Conservation (phyloP, 371 early-diverging fungal genomes). For the Mucor saturninus region DNA sequence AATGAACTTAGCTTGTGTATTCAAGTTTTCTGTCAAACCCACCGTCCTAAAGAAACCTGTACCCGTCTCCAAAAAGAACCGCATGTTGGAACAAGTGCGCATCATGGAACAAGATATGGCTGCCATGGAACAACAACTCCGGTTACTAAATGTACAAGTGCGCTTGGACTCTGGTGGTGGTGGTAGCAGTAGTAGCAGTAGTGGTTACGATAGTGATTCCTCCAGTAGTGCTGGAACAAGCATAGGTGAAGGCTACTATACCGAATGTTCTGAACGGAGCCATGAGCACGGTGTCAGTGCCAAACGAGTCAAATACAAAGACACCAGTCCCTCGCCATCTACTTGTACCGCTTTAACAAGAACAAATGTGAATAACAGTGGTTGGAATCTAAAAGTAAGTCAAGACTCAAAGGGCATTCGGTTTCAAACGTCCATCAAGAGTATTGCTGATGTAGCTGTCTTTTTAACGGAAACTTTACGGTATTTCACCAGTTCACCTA, state of each 20-base stretch:
- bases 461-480: slow-evolving; percentile 31
- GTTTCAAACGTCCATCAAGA: slow-evolving; percentile 40
- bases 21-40: slow-evolving; percentile 45
- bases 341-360: neutral
- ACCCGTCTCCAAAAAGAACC: slow-evolving; percentile 38
- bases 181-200: slow-evolving; percentile 1
- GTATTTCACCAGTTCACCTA: slow-evolving; percentile 29
- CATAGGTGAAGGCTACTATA: too few relatives aligned
- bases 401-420: slow-evolving; percentile 29
- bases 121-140: slow-evolving; percentile 35
- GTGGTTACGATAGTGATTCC: neutral
- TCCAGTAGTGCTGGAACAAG: too few relatives aligned
- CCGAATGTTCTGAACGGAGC: slow-evolving; percentile 17
- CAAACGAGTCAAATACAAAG: slow-evolving; percentile 8
- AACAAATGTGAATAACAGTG: neutral
- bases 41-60: slow-evolving; percentile 36
- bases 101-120: slow-evolving; percentile 38
- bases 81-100: slow-evolving; percentile 40
- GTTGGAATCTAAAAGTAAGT: slow-evolving; percentile 35
- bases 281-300: slow-evolving; percentile 3
- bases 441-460: slow-evolving; percentile 30
- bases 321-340: neutral
- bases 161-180: neutral
- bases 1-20: slow-evolving; percentile 43
- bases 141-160: slow-evolving; percentile 22